Conservation (phyloP, 352 stramenopile genomes). For the Sclerospora graminicola region DNA sequence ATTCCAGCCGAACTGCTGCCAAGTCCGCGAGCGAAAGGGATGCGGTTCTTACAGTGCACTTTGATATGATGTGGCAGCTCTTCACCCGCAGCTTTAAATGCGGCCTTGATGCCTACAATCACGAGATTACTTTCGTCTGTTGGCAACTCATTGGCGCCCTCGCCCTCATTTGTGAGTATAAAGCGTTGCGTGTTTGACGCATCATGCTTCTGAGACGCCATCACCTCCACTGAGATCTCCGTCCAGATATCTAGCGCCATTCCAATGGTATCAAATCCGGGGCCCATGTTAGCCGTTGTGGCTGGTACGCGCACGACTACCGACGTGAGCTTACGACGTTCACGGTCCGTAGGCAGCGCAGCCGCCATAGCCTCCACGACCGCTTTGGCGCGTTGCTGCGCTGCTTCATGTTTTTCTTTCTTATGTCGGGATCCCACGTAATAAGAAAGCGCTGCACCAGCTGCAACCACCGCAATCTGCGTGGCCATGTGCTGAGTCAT, state of each 20-base stretch:
- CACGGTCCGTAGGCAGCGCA: slow-evolving; percentile 18
- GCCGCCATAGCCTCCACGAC: slow-evolving; percentile 14
- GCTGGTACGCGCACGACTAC: slow-evolving; percentile 98
- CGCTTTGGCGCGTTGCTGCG: slow-evolving; percentile 9
- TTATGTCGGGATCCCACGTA: slow-evolving; percentile 52
- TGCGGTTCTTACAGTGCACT: slow-evolving; percentile 97
- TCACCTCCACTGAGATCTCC: slow-evolving; percentile 93
- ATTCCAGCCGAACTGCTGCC: slow-evolving; percentile 97
- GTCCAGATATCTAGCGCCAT: slow-evolving; percentile 99
- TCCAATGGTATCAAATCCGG: slow-evolving; percentile 96
- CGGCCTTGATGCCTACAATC: slow-evolving; percentile 90
- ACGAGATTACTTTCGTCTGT: slow-evolving; percentile 89
- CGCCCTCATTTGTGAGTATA: slow-evolving; percentile 94
- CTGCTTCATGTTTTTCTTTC: slow-evolving; percentile 16
- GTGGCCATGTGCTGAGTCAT: slow-evolving; percentile 26
- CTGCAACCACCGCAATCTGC: slow-evolving; percentile 47
- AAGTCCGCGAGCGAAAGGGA: slow-evolving; percentile 94
- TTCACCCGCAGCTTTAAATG: slow-evolving; percentile 93
- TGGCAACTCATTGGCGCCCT: slow-evolving; percentile 89
- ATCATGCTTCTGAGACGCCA: slow-evolving; percentile 23
- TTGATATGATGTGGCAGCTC: slow-evolving; percentile 87
- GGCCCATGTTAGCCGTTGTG: slow-evolving; percentile 97
- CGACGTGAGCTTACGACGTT: slow-evolving; percentile 51
- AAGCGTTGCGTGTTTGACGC: slow-evolving; percentile 58
- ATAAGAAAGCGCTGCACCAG: slow-evolving; percentile 44